Base-by-base conservation (phyloP, 2,329 filamentous ascomycete species). In the Ophiosphaerella narmari region DNA sequence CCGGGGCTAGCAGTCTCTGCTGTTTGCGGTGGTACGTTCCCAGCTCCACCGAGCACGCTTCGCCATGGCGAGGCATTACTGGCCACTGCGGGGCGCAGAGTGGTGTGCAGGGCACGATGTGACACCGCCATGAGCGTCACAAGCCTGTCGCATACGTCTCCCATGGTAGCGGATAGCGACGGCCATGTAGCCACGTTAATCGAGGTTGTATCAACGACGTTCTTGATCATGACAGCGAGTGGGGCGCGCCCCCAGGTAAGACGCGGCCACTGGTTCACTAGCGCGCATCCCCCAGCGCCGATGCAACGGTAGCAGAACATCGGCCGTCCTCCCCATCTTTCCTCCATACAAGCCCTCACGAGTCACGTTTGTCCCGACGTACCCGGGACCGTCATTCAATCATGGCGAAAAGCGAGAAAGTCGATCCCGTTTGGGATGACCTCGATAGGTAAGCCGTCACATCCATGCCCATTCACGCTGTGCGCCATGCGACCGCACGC, bases 401-500 rank as follows among this genome's bases (percentile, higher is more conserved):
- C 60, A 78, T 78, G 76, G 74, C 60, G 64, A 74, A 77, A 67
- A 65, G 63, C 64, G 64, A 68, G 46, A 73, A 73, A 57, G 67
- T 80, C 51, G 77, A 79, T 69, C 74, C 77, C 58, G 75, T 79
- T 52, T 91, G 88, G 88, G 85, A 90, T 68, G 82, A 90, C 72
- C 80, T 89, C 66, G 85, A 90, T 76, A 88, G 86, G 88, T 90
- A 82, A 67, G 85, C 65, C 59, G 53, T 29, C 62, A 63, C 53
- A 52, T 58, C 60, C 60, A 39, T 52, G 57, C 51, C 38, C 50
- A 48, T 54, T 45, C 54, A 59, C 48, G 50, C 50, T 38, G 55
- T 59, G 53, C 52, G 51, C 55, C 64, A 68, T 61, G 62, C 64
- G 59, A 60, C 57, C 52, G 48, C 60, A 39, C 31, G 39, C 49